A percentile compares a stretch with the other conserved stretches of the same genome.
Evolutionary conservation across 2,329 filamentous ascomycete species (phyloP).

Genomic region (Cladophialophora carrionii): DNA sequence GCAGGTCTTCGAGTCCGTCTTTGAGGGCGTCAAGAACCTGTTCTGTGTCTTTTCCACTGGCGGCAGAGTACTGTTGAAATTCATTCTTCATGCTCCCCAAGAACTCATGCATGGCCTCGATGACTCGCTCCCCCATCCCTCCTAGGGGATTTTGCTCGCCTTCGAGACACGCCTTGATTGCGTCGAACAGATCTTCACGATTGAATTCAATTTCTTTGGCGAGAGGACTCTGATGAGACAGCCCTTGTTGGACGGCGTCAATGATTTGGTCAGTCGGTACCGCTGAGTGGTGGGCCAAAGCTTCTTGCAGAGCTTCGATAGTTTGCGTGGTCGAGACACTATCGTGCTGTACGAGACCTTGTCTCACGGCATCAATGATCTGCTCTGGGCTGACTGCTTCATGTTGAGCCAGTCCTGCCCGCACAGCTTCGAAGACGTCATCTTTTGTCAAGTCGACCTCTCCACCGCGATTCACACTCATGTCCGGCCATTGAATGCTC

Average conservation of each 20-base stretch:
- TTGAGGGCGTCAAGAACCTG: slow-evolving; percentile 86
- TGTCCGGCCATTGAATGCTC: slow-evolving; percentile 73
- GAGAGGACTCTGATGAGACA: slow-evolving; percentile 53
- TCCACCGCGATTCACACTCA: slow-evolving; percentile 38
- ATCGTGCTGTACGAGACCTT: slow-evolving; percentile 57
- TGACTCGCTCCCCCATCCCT: slow-evolving; percentile 61
- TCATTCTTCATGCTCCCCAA: slow-evolving; percentile 65
- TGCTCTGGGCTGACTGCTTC: slow-evolving; percentile 44
- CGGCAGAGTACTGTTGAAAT: slow-evolving; percentile 77
- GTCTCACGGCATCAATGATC: slow-evolving; percentile 61
- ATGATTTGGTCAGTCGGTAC: slow-evolving; percentile 50
- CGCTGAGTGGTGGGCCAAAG: slow-evolving; percentile 52
- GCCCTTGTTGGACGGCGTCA: slow-evolving; percentile 62
- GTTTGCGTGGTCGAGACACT: slow-evolving; percentile 41
- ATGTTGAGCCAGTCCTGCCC: slow-evolving; percentile 58
- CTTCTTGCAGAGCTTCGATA: slow-evolving; percentile 60
- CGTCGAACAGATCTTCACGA: slow-evolving; percentile 60
- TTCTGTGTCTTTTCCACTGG: slow-evolving; percentile 79
- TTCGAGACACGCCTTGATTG: slow-evolving; percentile 61
- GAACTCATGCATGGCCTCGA: slow-evolving; percentile 62
- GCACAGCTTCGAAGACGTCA: slow-evolving; percentile 62
- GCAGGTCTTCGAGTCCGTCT: slow-evolving; percentile 80
- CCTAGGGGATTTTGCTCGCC: slow-evolving; percentile 57
- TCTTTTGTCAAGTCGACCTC: slow-evolving; percentile 57
- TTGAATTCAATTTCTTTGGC: slow-evolving; percentile 64